Conservation (phyloP, 1,284 basidiomycete species). For the Xerocomus nothofagi region DNA sequence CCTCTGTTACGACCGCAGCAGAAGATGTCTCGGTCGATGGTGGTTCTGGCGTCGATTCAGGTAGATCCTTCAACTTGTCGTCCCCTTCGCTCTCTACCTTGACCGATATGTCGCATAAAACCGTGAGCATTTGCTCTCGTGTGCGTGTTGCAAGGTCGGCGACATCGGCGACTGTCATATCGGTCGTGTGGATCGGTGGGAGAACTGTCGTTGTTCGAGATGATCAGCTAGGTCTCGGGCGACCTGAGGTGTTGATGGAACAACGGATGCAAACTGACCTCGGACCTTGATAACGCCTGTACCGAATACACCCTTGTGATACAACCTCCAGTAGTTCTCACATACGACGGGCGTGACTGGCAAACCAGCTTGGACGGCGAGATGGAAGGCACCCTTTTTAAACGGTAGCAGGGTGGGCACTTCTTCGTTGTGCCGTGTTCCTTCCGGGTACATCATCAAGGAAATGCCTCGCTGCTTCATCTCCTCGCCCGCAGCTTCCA, state of each 20-base stretch:
- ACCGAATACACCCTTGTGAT: constrained; percentile 78
- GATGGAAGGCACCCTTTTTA: constrained; percentile 98
- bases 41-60: constrained; percentile 12
- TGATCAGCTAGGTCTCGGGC: constrained; percentile 13
- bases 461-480: constrained; percentile 80
- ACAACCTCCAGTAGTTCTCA: constrained; percentile 92
- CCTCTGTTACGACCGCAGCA: constrained; percentile 1
- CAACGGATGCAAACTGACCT: constrained; percentile 52
- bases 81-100: constrained; percentile 36
- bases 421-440: constrained; percentile 78
- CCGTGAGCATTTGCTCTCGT: constrained; percentile 69
- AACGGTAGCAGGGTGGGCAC: constrained; percentile 77
- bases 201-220: constrained; percentile 52
- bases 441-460: constrained; percentile 92
- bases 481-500: constrained; percentile 75
- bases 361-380: constrained; percentile 86
- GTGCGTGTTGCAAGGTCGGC: constrained; percentile 61
- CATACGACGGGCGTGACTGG: constrained; percentile 91
- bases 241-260: constrained; percentile 1
- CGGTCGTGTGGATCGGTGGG: constrained; percentile 73
- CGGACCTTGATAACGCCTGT: constrained; percentile 77
- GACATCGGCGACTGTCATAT: constrained; percentile 67
- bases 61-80: constrained; percentile 19
- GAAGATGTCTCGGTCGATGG: constrained; percentile 1
- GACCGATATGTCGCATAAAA: constrained; percentile 66